These are phyloP conservation scores for Clonostachys chloroleuca DNA, from an alignment of 2,329 filamentous ascomycete genomes.

Conservation along the genomic window DNA sequence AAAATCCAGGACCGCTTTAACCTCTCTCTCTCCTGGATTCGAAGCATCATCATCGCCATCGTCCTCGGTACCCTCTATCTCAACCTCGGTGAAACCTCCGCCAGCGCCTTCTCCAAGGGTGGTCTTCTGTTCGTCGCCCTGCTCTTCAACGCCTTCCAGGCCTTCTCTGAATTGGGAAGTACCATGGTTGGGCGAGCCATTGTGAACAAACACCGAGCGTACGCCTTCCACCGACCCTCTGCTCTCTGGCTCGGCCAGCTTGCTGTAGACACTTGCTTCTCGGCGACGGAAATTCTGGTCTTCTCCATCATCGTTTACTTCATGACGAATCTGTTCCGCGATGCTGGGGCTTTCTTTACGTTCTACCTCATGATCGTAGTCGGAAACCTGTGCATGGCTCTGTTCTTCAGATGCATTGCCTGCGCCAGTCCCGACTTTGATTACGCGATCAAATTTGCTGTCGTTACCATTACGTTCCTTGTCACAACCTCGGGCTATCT, in stretches of 20 bases:
- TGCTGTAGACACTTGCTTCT: constrained; percentile 70
- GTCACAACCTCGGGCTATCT: constrained; percentile 79
- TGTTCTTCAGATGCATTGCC: constrained; percentile 73
- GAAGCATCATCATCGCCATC: constrained; percentile 68
- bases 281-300: constrained; percentile 63
- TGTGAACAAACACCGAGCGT: constrained; percentile 80
- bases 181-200: constrained; percentile 75
- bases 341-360: constrained; percentile 73
- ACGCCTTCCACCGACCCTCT: constrained; percentile 77
- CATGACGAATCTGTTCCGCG: constrained; percentile 65
- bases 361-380: constrained; percentile 69
- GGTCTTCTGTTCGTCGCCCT: constrained; percentile 78
- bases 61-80: constrained; percentile 78
- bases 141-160: constrained; percentile 84
- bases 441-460: constrained; percentile 78
- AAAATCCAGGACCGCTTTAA: constrained; percentile 83
- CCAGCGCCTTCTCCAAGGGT: constrained; percentile 75
- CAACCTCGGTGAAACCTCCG: constrained; percentile 59
- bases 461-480: constrained; percentile 76
- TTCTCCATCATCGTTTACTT: constrained; percentile 78
- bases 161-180: constrained; percentile 70
- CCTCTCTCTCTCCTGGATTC: constrained; percentile 67
- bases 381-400: constrained; percentile 68
- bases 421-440: constrained; percentile 78
- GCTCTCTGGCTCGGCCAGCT: constrained; percentile 83